Conservation (phyloP, 1,284 basidiomycete species). For the Moniliophthora roreri region DNA sequence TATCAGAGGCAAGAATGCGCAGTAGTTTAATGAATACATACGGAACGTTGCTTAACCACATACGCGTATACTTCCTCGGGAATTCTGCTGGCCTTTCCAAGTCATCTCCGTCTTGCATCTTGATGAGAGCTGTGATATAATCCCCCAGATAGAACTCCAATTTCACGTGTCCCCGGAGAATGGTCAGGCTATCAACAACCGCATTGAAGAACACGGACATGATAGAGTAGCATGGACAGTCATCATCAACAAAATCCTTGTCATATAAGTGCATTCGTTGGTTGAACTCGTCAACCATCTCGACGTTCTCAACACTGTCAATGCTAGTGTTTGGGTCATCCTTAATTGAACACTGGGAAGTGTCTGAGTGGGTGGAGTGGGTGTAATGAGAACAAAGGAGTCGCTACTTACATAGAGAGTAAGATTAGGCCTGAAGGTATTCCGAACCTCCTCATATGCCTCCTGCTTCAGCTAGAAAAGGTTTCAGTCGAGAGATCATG, state of each 20-base stretch:
- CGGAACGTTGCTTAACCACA: conserved; percentile 31
- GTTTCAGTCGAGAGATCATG: no score
- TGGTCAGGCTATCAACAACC: conserved; percentile 17
- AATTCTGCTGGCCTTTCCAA: conserved; percentile 24
- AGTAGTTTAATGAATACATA: no score
- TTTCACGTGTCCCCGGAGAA: conserved; percentile 21
- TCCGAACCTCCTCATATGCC: no score
- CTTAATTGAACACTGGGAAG: no score
- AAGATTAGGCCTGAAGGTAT: no score
- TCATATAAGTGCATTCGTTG: neutral
- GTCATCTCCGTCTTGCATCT: conserved; percentile 23
- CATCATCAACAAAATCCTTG: conserved; percentile 6
- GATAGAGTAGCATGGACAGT: conserved; percentile 23
- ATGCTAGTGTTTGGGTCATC: conserved; percentile 6
- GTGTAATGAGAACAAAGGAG: no score
- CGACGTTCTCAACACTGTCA: neutral
- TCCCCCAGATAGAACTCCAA: conserved; percentile 23
- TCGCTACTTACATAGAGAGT: no score
- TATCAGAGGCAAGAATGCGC: no score
- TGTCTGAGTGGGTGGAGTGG: neutral
- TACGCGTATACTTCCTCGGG: conserved; percentile 27
- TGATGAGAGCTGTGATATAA: conserved; percentile 24
- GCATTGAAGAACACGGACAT: conserved; percentile 24
- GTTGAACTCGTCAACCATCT: conserved; percentile 1
- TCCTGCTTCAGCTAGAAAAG: no score